phyloP scores from a whole-genome alignment of 805 yeast genomes.

The Candida awuae region DNA sequence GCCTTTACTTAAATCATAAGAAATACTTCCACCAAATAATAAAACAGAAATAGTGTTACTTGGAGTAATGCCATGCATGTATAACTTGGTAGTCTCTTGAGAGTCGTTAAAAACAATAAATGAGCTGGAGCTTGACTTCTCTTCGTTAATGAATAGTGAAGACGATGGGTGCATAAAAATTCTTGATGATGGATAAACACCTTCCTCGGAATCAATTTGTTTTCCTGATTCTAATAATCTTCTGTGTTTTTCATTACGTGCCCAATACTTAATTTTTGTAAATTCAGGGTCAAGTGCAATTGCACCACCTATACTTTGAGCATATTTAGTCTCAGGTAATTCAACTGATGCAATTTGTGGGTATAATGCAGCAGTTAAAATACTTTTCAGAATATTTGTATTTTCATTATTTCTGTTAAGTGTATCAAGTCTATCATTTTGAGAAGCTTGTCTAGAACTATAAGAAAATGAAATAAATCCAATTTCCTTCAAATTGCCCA shows the following conservation, averaged over 20 bases:
- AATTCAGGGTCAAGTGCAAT: slow-evolving; percentile 84
- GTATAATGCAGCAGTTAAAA: slow-evolving; percentile 72
- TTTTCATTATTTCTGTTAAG: slow-evolving; percentile 48
- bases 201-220: slow-evolving; percentile 12
- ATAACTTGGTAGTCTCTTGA: slow-evolving; percentile 56
- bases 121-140: slow-evolving; percentile 18
- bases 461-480: slow-evolving; percentile 64
- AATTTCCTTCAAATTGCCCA: slow-evolving; percentile 63
- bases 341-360: slow-evolving; percentile 80
- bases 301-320: slow-evolving; percentile 66
- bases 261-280: slow-evolving; percentile 61
- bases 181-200: slow-evolving; percentile 48
- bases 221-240: slow-evolving; percentile 10
- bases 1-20: slow-evolving; percentile 43
- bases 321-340: slow-evolving; percentile 71
- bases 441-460: slow-evolving; percentile 10
- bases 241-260: slow-evolving; percentile 51
- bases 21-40: slow-evolving; percentile 72
- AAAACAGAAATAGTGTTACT: slow-evolving; percentile 61
- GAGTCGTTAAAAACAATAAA: slow-evolving; percentile 60
- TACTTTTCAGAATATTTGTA: slow-evolving; percentile 47
- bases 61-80: slow-evolving; percentile 72
- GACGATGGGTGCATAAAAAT: slow-evolving; percentile 88
- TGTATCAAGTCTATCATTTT: slow-evolving; percentile 8
- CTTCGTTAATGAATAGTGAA: slow-evolving; percentile 43